Evolutionary conservation across 164 flowering plant species (phyloP), one percentile per base, ranked within the genome.

Genomic region (Nelumbo lutea): DNA sequence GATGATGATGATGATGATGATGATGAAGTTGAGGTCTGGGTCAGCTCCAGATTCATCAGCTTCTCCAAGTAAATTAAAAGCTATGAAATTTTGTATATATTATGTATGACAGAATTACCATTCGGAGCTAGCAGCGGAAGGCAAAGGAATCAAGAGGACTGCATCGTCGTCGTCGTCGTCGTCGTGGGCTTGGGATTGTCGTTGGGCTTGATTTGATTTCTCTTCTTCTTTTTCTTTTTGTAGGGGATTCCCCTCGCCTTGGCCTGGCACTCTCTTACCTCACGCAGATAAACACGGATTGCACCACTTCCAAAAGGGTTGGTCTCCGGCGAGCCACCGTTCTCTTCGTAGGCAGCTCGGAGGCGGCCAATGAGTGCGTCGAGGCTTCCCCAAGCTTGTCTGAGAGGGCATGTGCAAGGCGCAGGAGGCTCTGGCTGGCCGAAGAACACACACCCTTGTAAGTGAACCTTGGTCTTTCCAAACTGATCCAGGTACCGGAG

Each of bases 311-410:
- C 89, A 63, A 86, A 86, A 1, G 89, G 89, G 78, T 86, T 86
- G 0, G 73, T 80, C 72, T 82, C 89, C 7, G 81, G 82, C 27
- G 68, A 48, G 9, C 87, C 87, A 0, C 89, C 87, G 53, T 85
- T 81, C 62, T 85, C 88, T 70, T 85, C 88, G 39, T 78, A 85
- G 2, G 88, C 88, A 15, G 88, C 88, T 27, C 88, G 53, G n/a
- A 85, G 88, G 1, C 88, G 77, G 27, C 88, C 88, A 75, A 85
- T 80, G 68, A 85, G 86, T 0, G 88, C 86, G 48, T 85, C 88
- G 1, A 85, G 79, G 77, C 88, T 85, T 4, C 88, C 88, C 88
- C 88, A 85, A n/a, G 88, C 88, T 70, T 85, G 88, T 46, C 73
- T 83, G 3, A 84, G 79, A 0, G 89, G 87, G 60, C 89, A 86